Evolutionary conservation across 1,284 basidiomycete species (phyloP).

Genomic region (Puccinia brachypodii): DNA sequence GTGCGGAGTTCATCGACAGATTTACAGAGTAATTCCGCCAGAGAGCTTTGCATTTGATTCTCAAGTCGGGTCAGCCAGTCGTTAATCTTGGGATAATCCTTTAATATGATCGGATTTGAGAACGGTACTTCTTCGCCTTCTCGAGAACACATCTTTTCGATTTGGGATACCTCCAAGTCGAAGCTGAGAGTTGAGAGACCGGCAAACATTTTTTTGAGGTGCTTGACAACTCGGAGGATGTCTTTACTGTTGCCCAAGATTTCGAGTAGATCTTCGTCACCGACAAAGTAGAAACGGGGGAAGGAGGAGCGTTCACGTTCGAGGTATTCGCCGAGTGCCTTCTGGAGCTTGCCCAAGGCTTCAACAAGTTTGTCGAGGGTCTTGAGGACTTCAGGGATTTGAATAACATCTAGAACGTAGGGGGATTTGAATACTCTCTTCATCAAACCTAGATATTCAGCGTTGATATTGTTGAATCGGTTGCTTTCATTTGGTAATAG

Average conservation of each 20-base stretch:
- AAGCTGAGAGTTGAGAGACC: conserved; percentile 85
- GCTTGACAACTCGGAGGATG: conserved; percentile 94
- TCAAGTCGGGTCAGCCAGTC: conserved; percentile 96
- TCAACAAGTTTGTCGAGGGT: conserved; percentile 95
- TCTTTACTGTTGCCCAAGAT: conserved; percentile 99
- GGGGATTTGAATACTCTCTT: conserved; percentile 99
- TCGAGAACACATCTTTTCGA: conserved; percentile 84
- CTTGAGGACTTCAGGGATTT: conserved; percentile 93
- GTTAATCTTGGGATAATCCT: conserved; percentile 95
- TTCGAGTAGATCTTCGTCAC: conserved; percentile 96
- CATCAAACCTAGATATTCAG: conserved; percentile 97
- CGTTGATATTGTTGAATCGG: conserved; percentile 97
- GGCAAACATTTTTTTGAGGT: conserved; percentile 99
- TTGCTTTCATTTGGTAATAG: conserved; percentile 94
- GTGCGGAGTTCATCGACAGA: conserved; percentile 74
- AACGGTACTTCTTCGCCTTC: conserved; percentile 93
- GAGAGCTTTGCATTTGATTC: conserved; percentile 86
- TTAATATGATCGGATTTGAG: conserved; percentile 76
- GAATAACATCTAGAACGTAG: conserved; percentile 93
- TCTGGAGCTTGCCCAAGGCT: conserved; percentile 95
- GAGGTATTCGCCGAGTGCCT: conserved; percentile 97
- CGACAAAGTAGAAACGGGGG: conserved; percentile 99
- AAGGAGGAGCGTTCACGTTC: conserved; percentile 96
- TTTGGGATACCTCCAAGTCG: conserved; percentile 72
- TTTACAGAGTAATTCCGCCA: conserved; percentile 76